Evolutionary conservation across 768 basidiomycete species (phyloP).

Genomic region (Lactarius vividus): DNA sequence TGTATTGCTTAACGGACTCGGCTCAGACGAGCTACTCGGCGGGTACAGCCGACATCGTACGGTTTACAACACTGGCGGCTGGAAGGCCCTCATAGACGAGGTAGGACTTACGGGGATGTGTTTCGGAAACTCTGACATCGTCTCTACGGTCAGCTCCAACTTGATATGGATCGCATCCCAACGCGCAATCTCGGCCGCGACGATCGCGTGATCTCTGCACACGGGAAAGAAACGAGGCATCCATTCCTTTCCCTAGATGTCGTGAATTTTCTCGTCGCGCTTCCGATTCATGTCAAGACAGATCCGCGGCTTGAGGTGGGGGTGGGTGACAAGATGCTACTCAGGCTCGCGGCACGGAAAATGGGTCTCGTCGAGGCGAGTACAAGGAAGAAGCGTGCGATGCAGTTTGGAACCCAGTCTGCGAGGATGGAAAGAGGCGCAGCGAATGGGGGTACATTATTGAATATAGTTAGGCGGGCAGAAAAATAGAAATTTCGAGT

Average conservation of each 20-base stretch:
- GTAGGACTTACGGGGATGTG: slow-evolving; percentile 38
- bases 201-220: slow-evolving; percentile 88
- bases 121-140: not conserved
- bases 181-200: slow-evolving; percentile 90
- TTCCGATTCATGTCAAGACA: slow-evolving; percentile 81
- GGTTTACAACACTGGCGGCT: slow-evolving; percentile 64
- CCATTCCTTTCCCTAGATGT: slow-evolving; percentile 84
- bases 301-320: slow-evolving; percentile 76
- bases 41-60: slow-evolving; percentile 90
- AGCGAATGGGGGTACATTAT: slow-evolving; percentile 43
- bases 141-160: slow-evolving; percentile 63
- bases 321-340: slow-evolving; percentile 83
- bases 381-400: slow-evolving; percentile 81
- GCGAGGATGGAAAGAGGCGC: slow-evolving; percentile 75
- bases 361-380: slow-evolving; percentile 79
- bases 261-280: slow-evolving; percentile 68
- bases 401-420: slow-evolving; percentile 94
- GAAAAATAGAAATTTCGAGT: not conserved
- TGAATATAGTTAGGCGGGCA: not conserved
- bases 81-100: slow-evolving; percentile 78
- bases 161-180: slow-evolving; percentile 85
- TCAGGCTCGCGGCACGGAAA: slow-evolving; percentile 66
- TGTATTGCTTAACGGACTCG: slow-evolving; percentile 87
- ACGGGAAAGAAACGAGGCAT: slow-evolving; percentile 90
- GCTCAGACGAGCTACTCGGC: slow-evolving; percentile 93